phyloP scores from a whole-genome alignment of 768 basidiomycete genomes.

The Gloeophyllum trabeum region DNA sequence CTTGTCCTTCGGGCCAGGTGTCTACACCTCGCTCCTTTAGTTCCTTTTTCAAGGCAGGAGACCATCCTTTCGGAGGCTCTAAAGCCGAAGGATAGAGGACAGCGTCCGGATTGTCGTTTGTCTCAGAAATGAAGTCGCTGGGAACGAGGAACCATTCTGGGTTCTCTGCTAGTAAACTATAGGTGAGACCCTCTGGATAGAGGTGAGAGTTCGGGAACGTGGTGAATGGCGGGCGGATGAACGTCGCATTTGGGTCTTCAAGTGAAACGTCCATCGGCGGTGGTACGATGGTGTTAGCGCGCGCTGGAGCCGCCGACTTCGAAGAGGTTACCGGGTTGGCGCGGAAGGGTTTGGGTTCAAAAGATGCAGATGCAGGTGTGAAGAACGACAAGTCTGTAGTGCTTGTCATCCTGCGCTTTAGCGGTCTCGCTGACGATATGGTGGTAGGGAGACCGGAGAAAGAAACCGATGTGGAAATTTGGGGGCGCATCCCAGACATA shows the following conservation, averaged over 20 bases:
- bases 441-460: too few species aligned
- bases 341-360: slow-evolving; percentile 55
- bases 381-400: slow-evolving; percentile 48
- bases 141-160: slow-evolving; percentile 73
- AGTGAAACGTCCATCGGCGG: slow-evolving; percentile 43
- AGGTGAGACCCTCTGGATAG: slow-evolving; percentile 59
- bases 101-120: slow-evolving; percentile 34
- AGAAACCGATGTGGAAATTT: too few species aligned
- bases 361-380: slow-evolving; percentile 49
- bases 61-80: slow-evolving; percentile 81
- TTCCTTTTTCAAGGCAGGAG: slow-evolving; percentile 76
- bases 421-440: slow-evolving; percentile 16
- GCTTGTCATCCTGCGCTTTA: slow-evolving; percentile 38
- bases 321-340: slow-evolving; percentile 21
- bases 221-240: slow-evolving; percentile 68
- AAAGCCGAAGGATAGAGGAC: slow-evolving; percentile 66
- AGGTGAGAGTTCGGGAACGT: slow-evolving; percentile 50
- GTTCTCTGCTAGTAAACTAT: slow-evolving; percentile 61
- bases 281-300: not conserved
- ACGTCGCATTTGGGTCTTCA: slow-evolving; percentile 53
- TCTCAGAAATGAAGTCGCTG: slow-evolving; percentile 44
- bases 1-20: slow-evolving; percentile 73
- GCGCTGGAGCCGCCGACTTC: not conserved
- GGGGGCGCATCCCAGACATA: too few species aligned
- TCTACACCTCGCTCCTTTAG: slow-evolving; percentile 56